These are phyloP conservation scores for Kuraishia borneana DNA, from an alignment of 805 yeast genomes.

Conservation along the genomic window DNA sequence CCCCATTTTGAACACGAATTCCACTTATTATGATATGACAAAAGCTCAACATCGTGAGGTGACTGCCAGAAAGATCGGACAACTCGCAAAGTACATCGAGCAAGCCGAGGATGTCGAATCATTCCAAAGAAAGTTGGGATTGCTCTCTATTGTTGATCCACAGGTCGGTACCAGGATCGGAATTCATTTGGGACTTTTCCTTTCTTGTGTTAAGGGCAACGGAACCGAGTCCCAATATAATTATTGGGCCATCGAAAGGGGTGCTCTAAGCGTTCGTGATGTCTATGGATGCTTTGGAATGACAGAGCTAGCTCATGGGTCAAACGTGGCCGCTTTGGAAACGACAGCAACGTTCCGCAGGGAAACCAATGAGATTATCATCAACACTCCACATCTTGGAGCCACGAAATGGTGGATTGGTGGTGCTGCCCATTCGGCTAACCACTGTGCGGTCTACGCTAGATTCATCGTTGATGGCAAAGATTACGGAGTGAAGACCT, in stretches of 20 bases:
- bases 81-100: constrained; percentile 51
- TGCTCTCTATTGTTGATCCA: constrained; percentile 64
- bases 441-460: constrained; percentile 80
- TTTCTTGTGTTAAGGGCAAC: constrained; percentile 72
- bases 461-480: constrained; percentile 69
- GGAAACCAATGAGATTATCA: constrained; percentile 51
- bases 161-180: constrained; percentile 75
- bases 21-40: constrained; percentile 44
- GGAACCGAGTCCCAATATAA: constrained; percentile 78
- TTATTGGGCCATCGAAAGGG: constrained; percentile 72
- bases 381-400: constrained; percentile 82
- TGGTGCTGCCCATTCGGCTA: constrained; percentile 92
- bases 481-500: constrained; percentile 88
- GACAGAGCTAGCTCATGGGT: constrained; percentile 92
- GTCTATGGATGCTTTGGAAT: constrained; percentile 84
- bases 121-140: constrained; percentile 48
- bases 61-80: constrained; percentile 49
- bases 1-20: constrained; percentile 46
- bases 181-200: constrained; percentile 78
- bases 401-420: constrained; percentile 99
- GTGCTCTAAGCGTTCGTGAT: constrained; percentile 46
- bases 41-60: constrained; percentile 47
- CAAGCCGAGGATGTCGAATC: constrained; percentile 23
- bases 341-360: constrained; percentile 81
- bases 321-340: constrained; percentile 87